These are phyloP conservation scores for Chrysopogon serrulatus DNA, from an alignment of 176 grass and related monocot species.

Conservation along the genomic window DNA sequence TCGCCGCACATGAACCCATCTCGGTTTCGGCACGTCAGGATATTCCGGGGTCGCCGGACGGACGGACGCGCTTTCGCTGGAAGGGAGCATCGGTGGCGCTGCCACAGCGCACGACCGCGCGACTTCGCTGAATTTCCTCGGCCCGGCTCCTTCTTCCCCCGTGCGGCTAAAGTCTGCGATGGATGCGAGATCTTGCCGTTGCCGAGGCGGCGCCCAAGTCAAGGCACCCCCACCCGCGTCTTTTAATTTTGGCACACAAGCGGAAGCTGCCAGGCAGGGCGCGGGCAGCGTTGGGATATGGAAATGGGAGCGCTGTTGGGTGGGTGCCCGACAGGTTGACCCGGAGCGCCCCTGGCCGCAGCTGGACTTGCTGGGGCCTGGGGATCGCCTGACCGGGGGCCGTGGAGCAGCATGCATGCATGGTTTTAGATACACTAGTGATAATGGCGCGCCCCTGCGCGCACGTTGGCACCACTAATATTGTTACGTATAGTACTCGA, in stretches of 20 bases:
- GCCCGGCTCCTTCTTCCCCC: background rate
- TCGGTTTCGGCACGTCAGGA: background rate
- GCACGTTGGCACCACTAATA: no score
- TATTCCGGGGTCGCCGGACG: conserved; percentile 15
- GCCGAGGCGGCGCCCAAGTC: background rate
- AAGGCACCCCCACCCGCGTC: background rate
- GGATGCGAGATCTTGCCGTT: background rate
- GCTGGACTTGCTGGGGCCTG: background rate
- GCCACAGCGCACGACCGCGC: background rate
- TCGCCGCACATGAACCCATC: background rate
- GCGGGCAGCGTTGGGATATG: background rate
- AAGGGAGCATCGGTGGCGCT: background rate
- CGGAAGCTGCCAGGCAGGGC: conserved; percentile 4
- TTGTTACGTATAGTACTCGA: no score
- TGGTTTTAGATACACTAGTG: no score
- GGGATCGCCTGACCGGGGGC: background rate
- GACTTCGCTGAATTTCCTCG: background rate
- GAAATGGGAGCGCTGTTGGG: background rate
- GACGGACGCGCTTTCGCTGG: background rate
- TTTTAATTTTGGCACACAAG: background rate
- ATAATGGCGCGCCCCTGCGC: no score
- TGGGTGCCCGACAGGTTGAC: conserved; percentile 24
- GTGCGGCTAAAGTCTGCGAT: background rate
- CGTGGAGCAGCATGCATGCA: background rate
- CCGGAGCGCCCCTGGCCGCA: background rate